Evolutionary conservation across 2,329 filamentous ascomycete genomes (phyloP).

Genomic region (Fusarium stilboides): DNA sequence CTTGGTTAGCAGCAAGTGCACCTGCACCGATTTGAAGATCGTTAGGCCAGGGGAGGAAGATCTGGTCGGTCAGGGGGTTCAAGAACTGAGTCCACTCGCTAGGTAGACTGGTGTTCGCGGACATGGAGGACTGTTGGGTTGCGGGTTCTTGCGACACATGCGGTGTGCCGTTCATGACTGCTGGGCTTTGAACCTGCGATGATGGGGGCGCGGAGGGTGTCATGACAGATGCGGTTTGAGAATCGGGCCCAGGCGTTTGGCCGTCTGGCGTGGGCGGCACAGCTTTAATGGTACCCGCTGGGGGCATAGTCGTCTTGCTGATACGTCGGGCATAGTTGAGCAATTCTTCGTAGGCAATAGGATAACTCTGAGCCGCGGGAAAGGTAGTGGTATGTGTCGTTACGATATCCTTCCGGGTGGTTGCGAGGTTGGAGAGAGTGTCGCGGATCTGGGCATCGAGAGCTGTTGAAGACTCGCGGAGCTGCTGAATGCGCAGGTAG

Average conservation of each 20-base stretch:
- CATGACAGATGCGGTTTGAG: constrained; percentile 50
- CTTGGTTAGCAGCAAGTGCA: constrained; percentile 75
- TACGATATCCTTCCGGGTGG: constrained; percentile 80
- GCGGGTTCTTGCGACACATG: constrained; percentile 50
- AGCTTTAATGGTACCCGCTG: constrained; percentile 66
- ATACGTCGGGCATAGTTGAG: constrained; percentile 85
- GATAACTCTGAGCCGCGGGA: constrained; percentile 65
- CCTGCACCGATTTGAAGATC: constrained; percentile 79
- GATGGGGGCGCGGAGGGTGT: constrained; percentile 55
- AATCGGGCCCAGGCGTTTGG: constrained; percentile 54
- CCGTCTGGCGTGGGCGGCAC: constrained; percentile 50
- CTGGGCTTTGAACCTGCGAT: constrained; percentile 55
- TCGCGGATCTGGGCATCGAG: constrained; percentile 82
- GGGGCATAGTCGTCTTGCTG: constrained; percentile 83
- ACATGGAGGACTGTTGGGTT: constrained; percentile 54
- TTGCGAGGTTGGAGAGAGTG: constrained; percentile 78
- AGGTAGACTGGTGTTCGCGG: constrained; percentile 62
- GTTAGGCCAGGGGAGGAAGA: constrained; percentile 84
- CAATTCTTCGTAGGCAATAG: constrained; percentile 79
- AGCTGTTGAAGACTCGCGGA: constrained; percentile 75
- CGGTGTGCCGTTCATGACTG: constrained; percentile 53
- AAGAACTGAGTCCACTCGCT: constrained; percentile 64
- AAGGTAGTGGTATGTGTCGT: constrained; percentile 72
- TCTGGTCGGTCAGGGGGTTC: constrained; percentile 69
- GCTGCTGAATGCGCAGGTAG: constrained; percentile 75